A percentile compares a stretch with the other conserved stretches of the same genome.
Conservation (phyloP, 1,284 basidiomycete species). For the Leccinum insolens region DNA sequence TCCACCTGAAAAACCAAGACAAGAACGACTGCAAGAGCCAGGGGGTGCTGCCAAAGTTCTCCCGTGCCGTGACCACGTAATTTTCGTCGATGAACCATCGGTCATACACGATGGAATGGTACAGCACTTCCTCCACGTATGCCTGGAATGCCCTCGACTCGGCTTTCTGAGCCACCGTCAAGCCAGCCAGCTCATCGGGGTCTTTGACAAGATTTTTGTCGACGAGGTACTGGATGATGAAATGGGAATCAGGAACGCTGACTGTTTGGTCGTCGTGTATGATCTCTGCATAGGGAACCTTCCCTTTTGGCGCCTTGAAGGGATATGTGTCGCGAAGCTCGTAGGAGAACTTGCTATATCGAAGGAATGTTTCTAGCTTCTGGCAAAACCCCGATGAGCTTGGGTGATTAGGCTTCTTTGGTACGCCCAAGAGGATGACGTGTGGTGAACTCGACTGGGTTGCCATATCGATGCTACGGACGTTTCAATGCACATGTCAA, state of each 20-base stretch:
- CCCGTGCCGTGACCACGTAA: conserved; percentile 17
- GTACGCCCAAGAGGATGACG: conserved; percentile 32
- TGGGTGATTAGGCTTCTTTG: conserved; percentile 27
- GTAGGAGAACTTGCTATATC: conserved; percentile 30
- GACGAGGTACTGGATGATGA: conserved; percentile 37
- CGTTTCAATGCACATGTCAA: background rate
- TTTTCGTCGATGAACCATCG: conserved; percentile 35
- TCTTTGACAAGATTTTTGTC: conserved; percentile 28
- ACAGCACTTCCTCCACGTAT: conserved; percentile 37
- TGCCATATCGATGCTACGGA: conserved; percentile 14
- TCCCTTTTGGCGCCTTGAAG: conserved; percentile 33
- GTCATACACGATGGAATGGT: conserved; percentile 32
- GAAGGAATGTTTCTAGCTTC: conserved; percentile 36
- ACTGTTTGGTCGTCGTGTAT: conserved; percentile 23
- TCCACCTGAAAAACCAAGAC: conserved; percentile 27
- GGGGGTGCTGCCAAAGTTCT: conserved; percentile 17
- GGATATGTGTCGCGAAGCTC: conserved; percentile 31
- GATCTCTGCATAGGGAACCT: conserved; percentile 37
- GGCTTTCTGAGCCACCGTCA: conserved; percentile 32
- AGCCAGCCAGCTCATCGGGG: conserved; percentile 30
- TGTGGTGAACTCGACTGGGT: conserved; percentile 14
- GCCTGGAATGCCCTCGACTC: conserved; percentile 39
- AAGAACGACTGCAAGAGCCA: conserved; percentile 28
- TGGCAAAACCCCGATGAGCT: conserved; percentile 39
- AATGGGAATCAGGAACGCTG: conserved; percentile 35